Conservation (phyloP, 345 rosid species). For the Diplotaxis tenuifolia region DNA sequence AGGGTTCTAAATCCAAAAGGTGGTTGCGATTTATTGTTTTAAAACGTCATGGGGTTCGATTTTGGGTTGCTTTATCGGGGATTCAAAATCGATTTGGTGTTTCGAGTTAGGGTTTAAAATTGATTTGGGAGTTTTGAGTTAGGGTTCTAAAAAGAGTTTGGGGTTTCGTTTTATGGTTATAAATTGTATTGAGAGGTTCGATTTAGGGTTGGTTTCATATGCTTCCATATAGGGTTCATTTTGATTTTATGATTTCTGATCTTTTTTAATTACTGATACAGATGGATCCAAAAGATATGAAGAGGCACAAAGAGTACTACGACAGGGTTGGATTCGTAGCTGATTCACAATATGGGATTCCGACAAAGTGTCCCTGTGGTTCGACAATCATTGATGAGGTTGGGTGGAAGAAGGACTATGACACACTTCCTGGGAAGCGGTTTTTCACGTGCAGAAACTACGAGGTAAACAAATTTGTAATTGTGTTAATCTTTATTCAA, state of each 20-base stretch:
- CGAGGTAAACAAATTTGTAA: not conserved
- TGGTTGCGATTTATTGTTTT: too few relatives aligned
- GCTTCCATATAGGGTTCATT: too few relatives aligned
- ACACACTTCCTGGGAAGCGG: not conserved
- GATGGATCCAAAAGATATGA: not conserved
- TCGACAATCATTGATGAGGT: not conserved
- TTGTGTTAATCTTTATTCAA: too few relatives aligned
- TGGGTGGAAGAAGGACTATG: not conserved
- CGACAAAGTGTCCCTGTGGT: not conserved
- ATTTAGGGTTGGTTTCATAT: not conserved
- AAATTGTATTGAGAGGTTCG: not conserved
- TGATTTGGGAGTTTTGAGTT: too few relatives aligned
- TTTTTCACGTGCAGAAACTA: not conserved
- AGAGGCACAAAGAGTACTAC: not conserved
- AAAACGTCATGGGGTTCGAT: too few relatives aligned
- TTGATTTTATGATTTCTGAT: not conserved
- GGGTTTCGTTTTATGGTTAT: too few relatives aligned
- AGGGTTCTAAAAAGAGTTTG: not conserved
- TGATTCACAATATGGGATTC: not conserved
- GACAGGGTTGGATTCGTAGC: not conserved
- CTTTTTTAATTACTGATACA: not conserved
- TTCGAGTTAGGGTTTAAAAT: not conserved
- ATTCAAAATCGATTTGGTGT: not conserved
- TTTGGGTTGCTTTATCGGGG: not conserved
- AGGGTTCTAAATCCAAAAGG: too few relatives aligned